These are phyloP conservation scores for Globisporangium viniferum DNA, from an alignment of 352 stramenopile species.

Conservation along the genomic window DNA sequence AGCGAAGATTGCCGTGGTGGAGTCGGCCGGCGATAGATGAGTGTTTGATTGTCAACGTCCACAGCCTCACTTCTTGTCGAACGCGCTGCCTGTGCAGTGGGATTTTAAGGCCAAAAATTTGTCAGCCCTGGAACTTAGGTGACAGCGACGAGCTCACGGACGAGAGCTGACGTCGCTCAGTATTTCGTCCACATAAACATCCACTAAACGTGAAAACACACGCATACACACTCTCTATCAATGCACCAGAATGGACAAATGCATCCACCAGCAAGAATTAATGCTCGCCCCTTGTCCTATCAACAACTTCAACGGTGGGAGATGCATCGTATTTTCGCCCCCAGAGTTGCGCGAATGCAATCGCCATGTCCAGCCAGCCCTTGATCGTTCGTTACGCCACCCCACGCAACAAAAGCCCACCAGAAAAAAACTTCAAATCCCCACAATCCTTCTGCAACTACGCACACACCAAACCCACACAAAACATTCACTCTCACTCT, in stretches of 20 bases:
- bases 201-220: neutral
- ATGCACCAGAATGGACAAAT: neutral
- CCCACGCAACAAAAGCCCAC: neutral
- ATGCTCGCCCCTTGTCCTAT: neutral
- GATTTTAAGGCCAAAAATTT: no score
- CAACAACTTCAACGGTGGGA: neutral
- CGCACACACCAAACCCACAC: neutral
- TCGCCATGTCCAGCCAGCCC: neutral
- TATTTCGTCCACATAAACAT: neutral
- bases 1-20: neutral
- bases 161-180: no score
- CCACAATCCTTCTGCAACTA: neutral
- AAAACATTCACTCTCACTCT: neutral
- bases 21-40: neutral
- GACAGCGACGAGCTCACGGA: no score
- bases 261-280: neutral
- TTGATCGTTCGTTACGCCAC: neutral
- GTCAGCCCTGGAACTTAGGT: no score
- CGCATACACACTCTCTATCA: neutral
- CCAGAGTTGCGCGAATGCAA: neutral
- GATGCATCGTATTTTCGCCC: neutral
- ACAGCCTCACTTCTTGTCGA: neutral
- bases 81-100: neutral
- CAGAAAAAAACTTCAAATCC: neutral
- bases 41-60: neutral